Evolutionary conservation across 2,329 filamentous ascomycete genomes (phyloP), one percentile per base, ranked within the genome.

Genomic region (Blastomyces silverae): DNA sequence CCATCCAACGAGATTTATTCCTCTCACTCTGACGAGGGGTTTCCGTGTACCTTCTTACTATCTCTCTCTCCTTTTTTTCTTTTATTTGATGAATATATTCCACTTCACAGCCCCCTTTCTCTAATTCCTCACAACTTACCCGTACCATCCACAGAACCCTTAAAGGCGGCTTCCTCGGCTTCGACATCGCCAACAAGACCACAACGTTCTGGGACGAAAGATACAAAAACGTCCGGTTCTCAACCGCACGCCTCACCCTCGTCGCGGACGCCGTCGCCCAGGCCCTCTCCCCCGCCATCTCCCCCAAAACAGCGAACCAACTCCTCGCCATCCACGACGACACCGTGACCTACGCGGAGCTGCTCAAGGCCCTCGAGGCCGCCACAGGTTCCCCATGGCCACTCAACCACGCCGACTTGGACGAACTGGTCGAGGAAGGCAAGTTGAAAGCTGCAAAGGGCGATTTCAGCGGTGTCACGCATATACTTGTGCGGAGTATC

Each of bases 91-190:
- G 22, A 17, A 20, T 6, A 28, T 28, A 6, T 28, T 53, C 50
- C 25, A 2, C 11, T 15, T 25, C 11, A 17, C 50, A 28, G 25
- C n/a, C 22, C 22, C 7, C 22, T 22, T 13, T 31, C 6, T 48
- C 48, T 62, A 37, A 42, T 28, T 63, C 28, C n/a, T n/a, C 37
- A 59, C 10, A 31, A 13, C 25, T 50, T 20, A 61, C 17, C 17
- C 10, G 22, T 25, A 28, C 34, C 34, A 11, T 57, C 3, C 15
- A 28, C 48, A 67, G 66, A 48, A 39, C 25, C 56, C 56, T 66
- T 10, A 59, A 64, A 64, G 20, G 17, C 37, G 66, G 65, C n/a
- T 75, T 78, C 56, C 75, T 77, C 66, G 73, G 76, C 65, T 70
- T 70, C 48, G 73, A 74, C 57, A 67, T 75, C 52, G 66, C 68